A percentile compares a stretch with the other conserved stretches of the same genome.
These are phyloP conservation scores for Boletus rufocinnamomeus DNA, from an alignment of 768 basidiomycete genomes.

Conservation along the genomic window DNA sequence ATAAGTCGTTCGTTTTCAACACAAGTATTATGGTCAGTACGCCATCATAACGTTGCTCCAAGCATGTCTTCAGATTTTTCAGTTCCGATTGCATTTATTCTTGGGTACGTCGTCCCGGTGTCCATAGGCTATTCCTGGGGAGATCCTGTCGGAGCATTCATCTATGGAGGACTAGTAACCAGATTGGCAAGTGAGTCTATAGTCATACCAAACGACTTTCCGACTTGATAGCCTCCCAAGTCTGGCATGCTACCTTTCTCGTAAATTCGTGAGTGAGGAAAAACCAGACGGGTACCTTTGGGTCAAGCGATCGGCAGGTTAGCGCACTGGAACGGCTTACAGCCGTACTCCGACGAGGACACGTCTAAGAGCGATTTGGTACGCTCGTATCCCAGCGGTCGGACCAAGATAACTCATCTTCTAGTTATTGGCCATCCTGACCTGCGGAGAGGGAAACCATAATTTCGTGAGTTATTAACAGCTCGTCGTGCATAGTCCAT, in stretches of 20 bases:
- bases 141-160: constrained; percentile 10
- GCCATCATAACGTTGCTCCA: background rate
- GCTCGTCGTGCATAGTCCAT: too few species aligned
- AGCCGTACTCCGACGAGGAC: constrained; percentile 17
- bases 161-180: constrained; percentile 12
- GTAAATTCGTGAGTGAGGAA: constrained; percentile 10
- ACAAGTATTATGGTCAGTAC: constrained; percentile 13
- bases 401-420: background rate
- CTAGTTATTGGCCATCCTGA: constrained; percentile 15
- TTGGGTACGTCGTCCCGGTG: constrained; percentile 5
- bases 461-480: constrained; percentile 11
- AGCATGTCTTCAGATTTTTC: background rate
- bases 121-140: constrained; percentile 11
- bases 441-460: constrained; percentile 16
- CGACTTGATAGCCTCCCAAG: constrained; percentile 1
- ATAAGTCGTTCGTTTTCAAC: constrained; percentile 13
- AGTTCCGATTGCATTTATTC: constrained; percentile 12
- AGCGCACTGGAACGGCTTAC: constrained; percentile 15
- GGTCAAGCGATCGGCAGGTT: background rate
- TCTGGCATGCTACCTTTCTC: constrained; percentile 15
- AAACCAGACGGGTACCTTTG: background rate
- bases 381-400: background rate
- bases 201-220: background rate
- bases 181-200: constrained; percentile 14
- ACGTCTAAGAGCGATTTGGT: constrained; percentile 15